Percentiles rank a stretch among this genome's conserved stretches.
Conservation (phyloP, 2,329 filamentous ascomycete genomes). For the Remersonia thermophila region DNA sequence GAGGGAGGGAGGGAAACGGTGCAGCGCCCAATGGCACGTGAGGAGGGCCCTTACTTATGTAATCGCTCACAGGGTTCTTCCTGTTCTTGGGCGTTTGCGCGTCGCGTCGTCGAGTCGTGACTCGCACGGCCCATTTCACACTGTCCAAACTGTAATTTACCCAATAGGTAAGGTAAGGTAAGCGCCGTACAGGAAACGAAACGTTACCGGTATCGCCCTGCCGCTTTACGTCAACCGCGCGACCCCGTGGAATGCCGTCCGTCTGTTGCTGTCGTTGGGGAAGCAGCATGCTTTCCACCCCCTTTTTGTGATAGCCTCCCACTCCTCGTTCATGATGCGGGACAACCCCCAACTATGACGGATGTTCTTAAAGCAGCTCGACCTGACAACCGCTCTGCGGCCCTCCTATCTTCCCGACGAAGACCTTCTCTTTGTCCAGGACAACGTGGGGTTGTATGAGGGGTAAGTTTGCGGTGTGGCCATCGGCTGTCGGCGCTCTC, state of each 20-base stretch:
- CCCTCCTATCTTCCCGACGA: slow-evolving; percentile 88
- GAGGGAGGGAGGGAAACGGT: no score
- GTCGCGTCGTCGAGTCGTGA: no score
- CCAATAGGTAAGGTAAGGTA: no score
- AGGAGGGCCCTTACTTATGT: neutral
- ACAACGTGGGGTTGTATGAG: slow-evolving; percentile 94
- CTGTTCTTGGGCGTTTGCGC: no score
- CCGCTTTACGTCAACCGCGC: slow-evolving; percentile 4
- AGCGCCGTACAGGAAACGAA: no score
- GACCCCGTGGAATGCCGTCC: no score
- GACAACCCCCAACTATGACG: slow-evolving; percentile 40
- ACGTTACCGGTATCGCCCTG: no score
- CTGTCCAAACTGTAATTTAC: no score
- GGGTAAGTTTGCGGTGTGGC: slow-evolving; percentile 51
- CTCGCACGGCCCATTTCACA: no score
- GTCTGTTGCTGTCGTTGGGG: no score
- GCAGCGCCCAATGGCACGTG: neutral
- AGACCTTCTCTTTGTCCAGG: slow-evolving; percentile 89
- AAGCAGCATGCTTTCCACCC: neutral
- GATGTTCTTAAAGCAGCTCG: slow-evolving; percentile 95
- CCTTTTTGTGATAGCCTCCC: no score
- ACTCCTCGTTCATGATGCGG: slow-evolving; percentile 9
- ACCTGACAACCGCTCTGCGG: slow-evolving; percentile 91
- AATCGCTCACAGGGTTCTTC: neutral
- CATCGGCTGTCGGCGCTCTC: no score